Evolutionary conservation across 176 grass and related monocot genomes (phyloP).

Genomic region (Zoysia japonica): DNA sequence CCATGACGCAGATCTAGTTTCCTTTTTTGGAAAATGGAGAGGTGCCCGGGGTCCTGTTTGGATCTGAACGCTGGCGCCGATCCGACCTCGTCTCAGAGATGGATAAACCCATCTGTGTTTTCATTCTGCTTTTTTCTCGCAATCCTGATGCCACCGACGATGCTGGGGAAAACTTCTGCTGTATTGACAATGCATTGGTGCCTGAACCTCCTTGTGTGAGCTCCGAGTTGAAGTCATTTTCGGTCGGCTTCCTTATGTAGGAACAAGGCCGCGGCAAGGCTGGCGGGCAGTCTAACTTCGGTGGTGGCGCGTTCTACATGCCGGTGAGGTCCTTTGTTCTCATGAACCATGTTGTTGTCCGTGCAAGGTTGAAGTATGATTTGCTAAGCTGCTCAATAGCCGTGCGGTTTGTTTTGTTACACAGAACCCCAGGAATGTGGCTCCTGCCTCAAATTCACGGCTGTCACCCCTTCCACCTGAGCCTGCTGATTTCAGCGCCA

Average conservation of each 20-base stretch:
- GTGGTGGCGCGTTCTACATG: constrained; percentile 65
- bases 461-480: constrained; percentile 89
- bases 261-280: constrained; percentile 52
- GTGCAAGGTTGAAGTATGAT: background rate
- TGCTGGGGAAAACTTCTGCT: background rate
- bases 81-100: constrained; percentile 11
- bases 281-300: constrained; percentile 59
- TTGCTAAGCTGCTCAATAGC: background rate
- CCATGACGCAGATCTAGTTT: constrained; percentile 31
- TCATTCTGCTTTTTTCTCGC: background rate
- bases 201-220: constrained; percentile 14
- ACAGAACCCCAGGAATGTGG: constrained; percentile 70
- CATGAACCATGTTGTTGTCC: background rate
- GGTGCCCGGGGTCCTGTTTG: constrained; percentile 12
- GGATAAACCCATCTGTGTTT: background rate
- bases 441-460: constrained; percentile 70
- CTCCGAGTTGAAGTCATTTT: background rate
- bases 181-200: constrained; percentile 10
- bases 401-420: constrained; percentile 14
- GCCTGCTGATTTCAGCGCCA: constrained; percentile 73
- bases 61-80: constrained; percentile 34
- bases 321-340: constrained; percentile 36
- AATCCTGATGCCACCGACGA: background rate
- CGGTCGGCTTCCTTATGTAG: constrained; percentile 12
- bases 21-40: background rate